These are phyloP conservation scores for Tulasnella sp. DNA, from an alignment of 768 basidiomycete species.

Conservation along the genomic window DNA sequence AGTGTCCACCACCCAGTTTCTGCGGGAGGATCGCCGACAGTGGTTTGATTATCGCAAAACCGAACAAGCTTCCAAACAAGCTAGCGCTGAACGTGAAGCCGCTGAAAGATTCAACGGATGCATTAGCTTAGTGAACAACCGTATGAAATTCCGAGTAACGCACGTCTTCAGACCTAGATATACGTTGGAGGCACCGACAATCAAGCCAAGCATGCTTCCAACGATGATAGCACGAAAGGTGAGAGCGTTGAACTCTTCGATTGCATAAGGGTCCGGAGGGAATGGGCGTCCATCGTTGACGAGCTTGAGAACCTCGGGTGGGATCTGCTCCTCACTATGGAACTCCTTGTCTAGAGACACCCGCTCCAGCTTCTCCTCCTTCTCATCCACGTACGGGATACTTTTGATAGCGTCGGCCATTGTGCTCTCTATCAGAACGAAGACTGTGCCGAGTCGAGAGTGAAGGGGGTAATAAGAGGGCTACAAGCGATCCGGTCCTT, in stretches of 20 bases:
- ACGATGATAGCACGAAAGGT: constrained; percentile 14
- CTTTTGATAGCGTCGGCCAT: too few relatives aligned
- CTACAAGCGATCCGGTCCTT: too few relatives aligned
- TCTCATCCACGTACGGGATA: too few relatives aligned
- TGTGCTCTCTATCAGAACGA: too few relatives aligned
- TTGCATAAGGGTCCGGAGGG: constrained; percentile 37
- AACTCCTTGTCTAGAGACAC: too few relatives aligned
- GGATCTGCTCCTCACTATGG: too few relatives aligned
- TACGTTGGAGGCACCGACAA: constrained; percentile 28
- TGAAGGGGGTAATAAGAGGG: too few relatives aligned
- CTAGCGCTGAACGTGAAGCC: constrained; percentile 51
- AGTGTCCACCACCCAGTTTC: constrained; percentile 36
- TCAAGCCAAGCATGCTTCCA: constrained; percentile 12
- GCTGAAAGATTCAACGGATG: background rate
- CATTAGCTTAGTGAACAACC: background rate
- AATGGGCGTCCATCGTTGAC: constrained; percentile 30
- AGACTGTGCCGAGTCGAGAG: too few relatives aligned
- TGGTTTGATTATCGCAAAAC: constrained; percentile 48
- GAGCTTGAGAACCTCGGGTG: background rate
- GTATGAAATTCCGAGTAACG: background rate
- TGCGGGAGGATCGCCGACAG: constrained; percentile 29
- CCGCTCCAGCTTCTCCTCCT: too few relatives aligned
- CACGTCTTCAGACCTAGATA: constrained; percentile 53
- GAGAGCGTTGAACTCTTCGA: constrained; percentile 39
- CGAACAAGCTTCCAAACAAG: constrained; percentile 48